Base-by-base conservation (phyloP, 2,329 filamentous ascomycete species). In the Pseudogymnoascus sp. region DNA sequence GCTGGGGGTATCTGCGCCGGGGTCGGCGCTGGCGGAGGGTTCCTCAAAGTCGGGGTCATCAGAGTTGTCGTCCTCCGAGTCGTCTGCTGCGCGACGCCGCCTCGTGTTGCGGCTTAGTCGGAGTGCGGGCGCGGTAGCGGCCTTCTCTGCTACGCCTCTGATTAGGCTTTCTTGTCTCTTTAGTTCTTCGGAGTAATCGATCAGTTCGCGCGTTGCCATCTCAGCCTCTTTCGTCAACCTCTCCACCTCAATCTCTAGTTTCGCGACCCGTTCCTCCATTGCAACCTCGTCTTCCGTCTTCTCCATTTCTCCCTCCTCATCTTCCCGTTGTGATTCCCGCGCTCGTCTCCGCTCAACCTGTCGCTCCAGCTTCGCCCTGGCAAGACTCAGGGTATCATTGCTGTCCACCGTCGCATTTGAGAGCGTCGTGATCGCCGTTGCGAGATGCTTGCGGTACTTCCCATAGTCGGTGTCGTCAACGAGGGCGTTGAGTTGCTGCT, bases 141-240 rank as follows among this genome's bases (percentile, higher is more conserved):
- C 65, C n/a, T 65, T 67, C 31, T 63, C 58, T 69, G 60, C 75
- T 71, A 62, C 74, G 72, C 63, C 70, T 63, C 39, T 66, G 69
- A 71, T 66, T 65, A 67, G 68, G 0, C 48, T 36, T 13, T 68
- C 64, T 21, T 69, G 65, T 64, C 69, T 69, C 12, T 62, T 71
- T 12, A 82, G 70, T 63, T 75, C 78, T 7, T 78, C 73, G 62
- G 80, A 76, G 7, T 77, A 76, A 72, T 89, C 86, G 63, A 88
- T 81, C 58, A 84, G 72, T 10, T 77, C 74, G 13, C 85, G 78
- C 69, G 87, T 79, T 52, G 75, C 77, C 68, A 79, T 76, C 66
- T 89, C 86, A 69, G 87, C 76, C 59, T 78, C 76, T 29, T 73
- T 71, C 1, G 83, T 87, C 66, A 83, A 74, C 3, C 72, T 71